phyloP scores from a whole-genome alignment of 2,329 filamentous ascomycete genomes.

The Trichoderma atroviride region DNA sequence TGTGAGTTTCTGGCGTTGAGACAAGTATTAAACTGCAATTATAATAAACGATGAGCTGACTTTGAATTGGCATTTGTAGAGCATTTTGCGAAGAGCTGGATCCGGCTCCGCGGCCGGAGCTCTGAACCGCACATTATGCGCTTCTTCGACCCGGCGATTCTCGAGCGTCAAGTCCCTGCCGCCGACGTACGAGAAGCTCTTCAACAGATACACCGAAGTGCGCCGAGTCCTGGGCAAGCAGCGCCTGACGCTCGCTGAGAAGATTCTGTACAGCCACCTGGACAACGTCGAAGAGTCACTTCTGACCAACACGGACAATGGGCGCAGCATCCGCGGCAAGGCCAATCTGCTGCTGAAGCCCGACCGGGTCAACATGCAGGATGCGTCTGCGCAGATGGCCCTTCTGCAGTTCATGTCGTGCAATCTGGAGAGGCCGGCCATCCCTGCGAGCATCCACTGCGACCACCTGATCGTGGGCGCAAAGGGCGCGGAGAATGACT shows the following conservation, averaged over 20 bases:
- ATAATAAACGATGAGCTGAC: background rate
- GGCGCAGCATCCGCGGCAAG: conserved; percentile 78
- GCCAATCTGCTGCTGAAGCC: conserved; percentile 97
- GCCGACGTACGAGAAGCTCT: conserved; percentile 81
- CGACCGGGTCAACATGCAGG: conserved; percentile 98
- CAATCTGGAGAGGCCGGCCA: conserved; percentile 82
- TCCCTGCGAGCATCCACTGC: conserved; percentile 97
- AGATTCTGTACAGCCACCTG: conserved; percentile 96
- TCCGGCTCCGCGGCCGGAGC: conserved; percentile 34
- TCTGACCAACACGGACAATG: conserved; percentile 79
- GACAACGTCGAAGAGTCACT: conserved; percentile 88
- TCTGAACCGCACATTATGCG: conserved; percentile 19
- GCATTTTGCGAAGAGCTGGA: conserved; percentile 42
- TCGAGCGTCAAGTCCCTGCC: conserved; percentile 50
- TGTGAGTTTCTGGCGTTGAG: conserved; percentile 39
- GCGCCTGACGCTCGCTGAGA: conserved; percentile 86
- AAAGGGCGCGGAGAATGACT: conserved; percentile 82
- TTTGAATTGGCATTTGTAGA: conserved; percentile 35
- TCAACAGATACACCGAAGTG: conserved; percentile 76
- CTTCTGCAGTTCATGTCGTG: conserved; percentile 98
- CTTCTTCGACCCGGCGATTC: conserved; percentile 39
- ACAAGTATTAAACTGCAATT: background rate
- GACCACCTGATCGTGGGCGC: conserved; percentile 98
- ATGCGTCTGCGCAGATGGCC: conserved; percentile 98
- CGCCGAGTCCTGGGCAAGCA: conserved; percentile 67